Percentiles rank a stretch among this genome's conserved stretches.
phyloP scores from a whole-genome alignment of 192 early-diverging fungal genomes.

The Ambispora gerdemannii region DNA sequence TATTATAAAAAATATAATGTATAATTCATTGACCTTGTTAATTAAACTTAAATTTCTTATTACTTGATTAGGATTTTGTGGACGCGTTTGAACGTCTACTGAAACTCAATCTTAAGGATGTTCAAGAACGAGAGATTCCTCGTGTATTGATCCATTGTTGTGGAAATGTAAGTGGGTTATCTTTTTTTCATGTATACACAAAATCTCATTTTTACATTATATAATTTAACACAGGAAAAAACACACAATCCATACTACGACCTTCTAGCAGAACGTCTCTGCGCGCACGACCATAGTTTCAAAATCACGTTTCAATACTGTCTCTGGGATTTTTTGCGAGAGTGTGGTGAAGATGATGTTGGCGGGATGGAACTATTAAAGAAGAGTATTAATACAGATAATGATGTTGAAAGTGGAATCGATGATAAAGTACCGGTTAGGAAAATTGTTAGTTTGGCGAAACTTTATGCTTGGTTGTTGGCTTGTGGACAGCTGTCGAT shows the following conservation, averaged over 20 bases:
- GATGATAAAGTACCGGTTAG: constrained; percentile 65
- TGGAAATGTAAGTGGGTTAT: constrained; percentile 56
- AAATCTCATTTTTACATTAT: constrained; percentile 4
- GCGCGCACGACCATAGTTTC: constrained; percentile 71
- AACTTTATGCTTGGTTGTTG: constrained; percentile 81
- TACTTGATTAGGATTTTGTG: constrained; percentile 67
- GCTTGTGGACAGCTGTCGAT: constrained; percentile 67
- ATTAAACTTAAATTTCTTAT: not conserved
- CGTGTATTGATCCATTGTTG: constrained; percentile 90
- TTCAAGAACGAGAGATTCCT: constrained; percentile 94
- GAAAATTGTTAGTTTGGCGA: constrained; percentile 78
- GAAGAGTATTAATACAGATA: constrained; percentile 37
- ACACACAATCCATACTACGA: constrained; percentile 94
- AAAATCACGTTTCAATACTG: constrained; percentile 92
- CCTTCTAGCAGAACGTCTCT: constrained; percentile 78
- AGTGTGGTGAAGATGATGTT: constrained; percentile 74
- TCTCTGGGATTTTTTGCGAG: constrained; percentile 93
- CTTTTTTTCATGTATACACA: constrained; percentile 5
- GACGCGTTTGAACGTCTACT: constrained; percentile 88
- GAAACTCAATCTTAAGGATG: constrained; percentile 80
- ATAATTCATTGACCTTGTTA: not conserved
- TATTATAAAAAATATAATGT: constrained; percentile 6
- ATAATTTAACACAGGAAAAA: constrained; percentile 57
- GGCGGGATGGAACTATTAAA: constrained; percentile 62
- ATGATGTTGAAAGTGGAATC: constrained; percentile 41